These are phyloP conservation scores for Hypoxylon sp. DNA, from an alignment of 2,329 filamentous ascomycete genomes.

Conservation along the genomic window DNA sequence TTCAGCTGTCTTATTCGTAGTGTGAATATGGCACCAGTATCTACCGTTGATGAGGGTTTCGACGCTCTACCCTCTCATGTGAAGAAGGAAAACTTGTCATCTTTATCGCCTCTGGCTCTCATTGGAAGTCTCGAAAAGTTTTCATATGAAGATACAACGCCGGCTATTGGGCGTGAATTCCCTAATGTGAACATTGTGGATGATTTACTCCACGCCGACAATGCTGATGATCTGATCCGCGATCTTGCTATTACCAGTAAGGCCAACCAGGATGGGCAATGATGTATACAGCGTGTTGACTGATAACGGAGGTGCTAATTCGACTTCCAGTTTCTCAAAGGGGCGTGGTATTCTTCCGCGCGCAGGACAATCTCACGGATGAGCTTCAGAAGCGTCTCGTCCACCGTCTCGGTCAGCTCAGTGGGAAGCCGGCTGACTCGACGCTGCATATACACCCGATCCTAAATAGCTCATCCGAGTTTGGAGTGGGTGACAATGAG, in stretches of 20 bases:
- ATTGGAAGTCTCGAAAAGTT: conserved; percentile 54
- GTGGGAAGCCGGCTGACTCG: conserved; percentile 65
- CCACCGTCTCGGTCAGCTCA: conserved; percentile 65
- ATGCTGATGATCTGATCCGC: conserved; percentile 63
- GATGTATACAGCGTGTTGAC: neutral
- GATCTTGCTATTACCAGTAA: conserved; percentile 69
- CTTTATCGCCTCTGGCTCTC: conserved; percentile 45
- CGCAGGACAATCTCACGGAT: conserved; percentile 64
- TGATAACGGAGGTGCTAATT: neutral
- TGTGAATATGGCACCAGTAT: conserved; percentile 13
- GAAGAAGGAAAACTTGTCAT: conserved; percentile 11
- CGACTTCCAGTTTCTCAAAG: conserved; percentile 62
- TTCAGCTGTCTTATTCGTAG: neutral
- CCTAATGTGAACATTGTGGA: conserved; percentile 59
- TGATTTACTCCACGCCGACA: conserved; percentile 58
- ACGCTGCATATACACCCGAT: conserved; percentile 69
- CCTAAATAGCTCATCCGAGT: conserved; percentile 61
- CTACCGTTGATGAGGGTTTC: conserved; percentile 3
- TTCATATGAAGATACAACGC: conserved; percentile 59
- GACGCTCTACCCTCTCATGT: conserved; percentile 8
- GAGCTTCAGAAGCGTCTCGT: conserved; percentile 68
- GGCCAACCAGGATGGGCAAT: conserved; percentile 20
- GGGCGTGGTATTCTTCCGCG: conserved; percentile 71
- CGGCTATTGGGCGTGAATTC: conserved; percentile 65
- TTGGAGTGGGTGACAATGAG: conserved; percentile 60